These are phyloP conservation scores for Leccinellum albellum DNA, from an alignment of 768 basidiomycete genomes.

Conservation along the genomic window DNA sequence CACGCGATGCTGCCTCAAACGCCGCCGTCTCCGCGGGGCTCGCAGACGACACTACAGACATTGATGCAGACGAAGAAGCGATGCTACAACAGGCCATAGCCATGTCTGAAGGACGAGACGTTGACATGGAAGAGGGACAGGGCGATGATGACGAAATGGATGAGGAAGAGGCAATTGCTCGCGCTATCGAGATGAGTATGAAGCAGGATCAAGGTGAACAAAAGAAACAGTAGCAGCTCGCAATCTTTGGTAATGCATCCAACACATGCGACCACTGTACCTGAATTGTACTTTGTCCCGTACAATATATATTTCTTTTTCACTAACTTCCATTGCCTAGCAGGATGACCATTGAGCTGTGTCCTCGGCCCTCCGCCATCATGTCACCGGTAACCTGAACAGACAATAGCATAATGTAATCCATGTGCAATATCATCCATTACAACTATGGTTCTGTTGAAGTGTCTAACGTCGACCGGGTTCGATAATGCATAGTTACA, in stretches of 20 bases:
- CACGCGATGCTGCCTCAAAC: conserved; percentile 26
- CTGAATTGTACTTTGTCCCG: not conserved
- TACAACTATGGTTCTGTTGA: not conserved
- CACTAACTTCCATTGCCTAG: not conserved
- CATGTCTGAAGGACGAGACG: conserved; percentile 59
- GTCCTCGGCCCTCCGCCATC: not conserved
- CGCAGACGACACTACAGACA: conserved; percentile 36
- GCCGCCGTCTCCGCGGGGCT: conserved; percentile 21
- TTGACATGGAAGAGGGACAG: conserved; percentile 44
- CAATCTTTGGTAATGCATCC: not conserved
- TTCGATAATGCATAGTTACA: conserved; percentile 1
- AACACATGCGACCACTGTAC: conserved; percentile 1
- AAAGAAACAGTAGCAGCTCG: conserved; percentile 27
- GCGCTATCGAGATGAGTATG: conserved; percentile 95
- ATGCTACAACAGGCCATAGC: conserved; percentile 74
- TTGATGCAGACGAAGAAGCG: conserved; percentile 75
- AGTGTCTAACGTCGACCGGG: not conserved
- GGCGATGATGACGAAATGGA: conserved; percentile 68
- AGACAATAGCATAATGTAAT: too few relatives aligned
- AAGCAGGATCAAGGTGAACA: conserved; percentile 50
- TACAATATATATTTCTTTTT: conserved; percentile 2
- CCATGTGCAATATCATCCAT: too few relatives aligned
- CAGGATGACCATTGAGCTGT: not conserved
- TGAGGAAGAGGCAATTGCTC: conserved; percentile 87
- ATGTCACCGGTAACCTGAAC: not conserved